A percentile compares a stretch with the other conserved stretches of the same genome.
Conservation (phyloP, 2,329 filamentous ascomycete genomes). For the Cephalotrichum gorgonifer region DNA sequence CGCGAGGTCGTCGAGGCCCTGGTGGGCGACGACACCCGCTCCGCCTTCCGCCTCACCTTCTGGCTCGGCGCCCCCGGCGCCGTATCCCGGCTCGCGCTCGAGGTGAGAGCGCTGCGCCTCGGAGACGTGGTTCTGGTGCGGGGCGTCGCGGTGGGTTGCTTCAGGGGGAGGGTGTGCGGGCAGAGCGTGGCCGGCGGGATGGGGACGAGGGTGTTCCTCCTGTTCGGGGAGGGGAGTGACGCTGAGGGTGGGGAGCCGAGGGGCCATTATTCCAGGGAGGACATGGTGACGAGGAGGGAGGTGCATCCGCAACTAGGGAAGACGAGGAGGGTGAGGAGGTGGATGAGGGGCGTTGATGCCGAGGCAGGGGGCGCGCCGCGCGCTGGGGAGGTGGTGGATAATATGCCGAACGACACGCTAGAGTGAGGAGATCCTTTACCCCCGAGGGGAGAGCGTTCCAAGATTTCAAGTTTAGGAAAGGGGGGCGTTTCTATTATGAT, state of each 20-base stretch:
- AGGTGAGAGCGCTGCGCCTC: constrained; percentile 40
- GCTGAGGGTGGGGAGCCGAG: constrained; percentile 37
- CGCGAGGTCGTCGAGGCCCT: constrained; percentile 65
- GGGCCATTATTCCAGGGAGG: constrained; percentile 45
- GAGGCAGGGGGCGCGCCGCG: constrained; percentile 5
- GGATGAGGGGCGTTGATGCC: constrained; percentile 63
- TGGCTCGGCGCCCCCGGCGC: constrained; percentile 52
- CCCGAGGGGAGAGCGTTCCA: not conserved
- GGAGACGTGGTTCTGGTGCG: constrained; percentile 72
- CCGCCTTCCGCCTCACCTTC: constrained; percentile 73
- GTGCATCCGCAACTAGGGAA: constrained; percentile 47
- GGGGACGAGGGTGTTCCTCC: constrained; percentile 53
- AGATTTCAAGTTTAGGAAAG: too few species aligned
- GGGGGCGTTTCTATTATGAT: not conserved
- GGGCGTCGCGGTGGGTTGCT: constrained; percentile 69
- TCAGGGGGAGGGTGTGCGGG: constrained; percentile 69
- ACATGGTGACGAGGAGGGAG: constrained; percentile 25
- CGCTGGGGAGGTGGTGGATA: constrained; percentile 1
- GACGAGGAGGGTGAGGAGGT: constrained; percentile 58
- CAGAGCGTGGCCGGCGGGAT: constrained; percentile 66
- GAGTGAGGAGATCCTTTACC: constrained; percentile 10
- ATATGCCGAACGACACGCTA: constrained; percentile 29
- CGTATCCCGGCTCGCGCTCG: not conserved
- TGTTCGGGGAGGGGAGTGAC: constrained; percentile 47
- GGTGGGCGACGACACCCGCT: constrained; percentile 75